phyloP scores from a whole-genome alignment of 768 basidiomycete genomes.

The Mycena venus region DNA sequence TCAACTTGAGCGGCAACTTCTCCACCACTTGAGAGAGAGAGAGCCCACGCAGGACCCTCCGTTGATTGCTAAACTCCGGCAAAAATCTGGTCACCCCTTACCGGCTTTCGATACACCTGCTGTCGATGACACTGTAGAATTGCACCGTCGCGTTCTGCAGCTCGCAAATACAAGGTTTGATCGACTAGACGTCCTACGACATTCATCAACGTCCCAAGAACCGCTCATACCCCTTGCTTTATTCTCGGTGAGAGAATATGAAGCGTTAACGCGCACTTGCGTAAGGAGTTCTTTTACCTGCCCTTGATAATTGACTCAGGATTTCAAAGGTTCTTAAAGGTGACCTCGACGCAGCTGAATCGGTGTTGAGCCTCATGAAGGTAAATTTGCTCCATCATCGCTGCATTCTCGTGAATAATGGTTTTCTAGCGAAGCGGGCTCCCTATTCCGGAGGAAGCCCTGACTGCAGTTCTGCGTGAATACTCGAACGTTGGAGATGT shows the following conservation, averaged over 20 bases:
- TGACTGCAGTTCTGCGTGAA: conserved; percentile 63
- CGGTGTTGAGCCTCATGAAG: conserved; percentile 68
- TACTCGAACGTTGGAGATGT: conserved; percentile 64
- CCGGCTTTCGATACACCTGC: not conserved
- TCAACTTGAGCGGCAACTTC: conserved; percentile 50
- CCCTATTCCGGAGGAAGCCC: conserved; percentile 54
- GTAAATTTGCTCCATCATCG: conserved; percentile 38
- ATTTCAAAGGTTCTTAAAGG: conserved; percentile 56
- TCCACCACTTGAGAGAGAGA: conserved; percentile 12
- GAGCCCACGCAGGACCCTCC: conserved; percentile 10
- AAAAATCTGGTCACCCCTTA: not conserved
- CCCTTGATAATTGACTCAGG: conserved; percentile 1
- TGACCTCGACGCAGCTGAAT: conserved; percentile 65
- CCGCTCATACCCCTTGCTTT: conserved; percentile 57
- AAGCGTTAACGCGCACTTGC: conserved; percentile 64
- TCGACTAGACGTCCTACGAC: conserved; percentile 43
- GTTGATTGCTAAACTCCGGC: conserved; percentile 13
- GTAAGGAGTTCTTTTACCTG: conserved; percentile 50
- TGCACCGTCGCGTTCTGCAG: conserved; percentile 51
- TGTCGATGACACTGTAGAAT: conserved; percentile 24
- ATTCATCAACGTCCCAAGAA: conserved; percentile 22
- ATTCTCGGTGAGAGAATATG: conserved; percentile 66
- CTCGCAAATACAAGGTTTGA: conserved; percentile 51
- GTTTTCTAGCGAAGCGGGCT: conserved; percentile 56
- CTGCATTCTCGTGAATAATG: not conserved